Evolutionary conservation across 345 rosid species (phyloP), one percentile per base, ranked within the genome.

Genomic region (Aegle marmelos): DNA sequence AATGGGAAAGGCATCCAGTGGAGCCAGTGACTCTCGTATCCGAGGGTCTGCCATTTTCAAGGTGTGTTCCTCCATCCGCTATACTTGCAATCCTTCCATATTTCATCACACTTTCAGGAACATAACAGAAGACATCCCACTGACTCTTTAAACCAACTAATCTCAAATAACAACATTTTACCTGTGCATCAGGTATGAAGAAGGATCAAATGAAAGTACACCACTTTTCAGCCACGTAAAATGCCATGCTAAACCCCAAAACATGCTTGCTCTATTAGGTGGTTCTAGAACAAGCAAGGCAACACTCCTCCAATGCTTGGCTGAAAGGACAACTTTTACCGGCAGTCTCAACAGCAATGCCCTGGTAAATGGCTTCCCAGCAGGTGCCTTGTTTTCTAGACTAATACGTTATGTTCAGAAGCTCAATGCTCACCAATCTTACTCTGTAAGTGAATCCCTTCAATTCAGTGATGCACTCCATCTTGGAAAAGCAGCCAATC

Each of bases 381-480:
- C 60, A 61, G 80, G 53, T 50, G 61, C 79, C 70, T 33, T 72
- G 6, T 72, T 66, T 74, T 76, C 81, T 54, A 81, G 75, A 53
- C 39, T 77, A 61, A 57, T 82, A 19, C 78, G 83, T 68, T 85
- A 82, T 39, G 85, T 82, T 28, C 78, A 85, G 73, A 61, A 71
- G 81, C 78, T 79, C 1, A 82, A 79, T 71, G 78, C 83, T 28
- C 87, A 85, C 74, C 82, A 82, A 61, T 80, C 83, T 63, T 82
- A 70, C 63, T 59, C 85, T 31, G 74, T 85, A n/a, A 67, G 76
- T 37, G 87, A 85, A 72, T 82, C 87, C 58, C 83, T 82, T 73
- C 85, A 79, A 56, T 85, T 85, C 81, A 79, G 82, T 77, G 82
- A 83, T 21, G 82, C 80, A 65, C 83, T 82, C 53, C 78, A 73